Percentiles rank a stretch among this genome's conserved stretches.
Evolutionary conservation across 2,329 filamentous ascomycete species (phyloP).

Genomic region (Aspergillus spinulosporus): DNA sequence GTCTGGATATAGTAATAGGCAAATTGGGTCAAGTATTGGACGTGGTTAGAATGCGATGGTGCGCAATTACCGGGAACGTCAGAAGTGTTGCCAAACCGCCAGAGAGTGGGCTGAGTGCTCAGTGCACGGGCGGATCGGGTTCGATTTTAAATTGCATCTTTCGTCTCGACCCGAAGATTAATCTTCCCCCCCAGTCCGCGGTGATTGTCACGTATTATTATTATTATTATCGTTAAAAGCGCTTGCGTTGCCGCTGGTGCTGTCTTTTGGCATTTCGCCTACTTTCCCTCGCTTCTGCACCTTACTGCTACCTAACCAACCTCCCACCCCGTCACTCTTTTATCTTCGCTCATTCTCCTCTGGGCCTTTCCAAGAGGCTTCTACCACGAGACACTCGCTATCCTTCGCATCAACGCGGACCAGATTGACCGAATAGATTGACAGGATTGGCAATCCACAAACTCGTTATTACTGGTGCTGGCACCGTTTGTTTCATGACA

Average conservation of each 20-base stretch:
- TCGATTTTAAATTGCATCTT: constrained; percentile 9
- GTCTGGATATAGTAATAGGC: no score
- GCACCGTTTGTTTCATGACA: constrained; percentile 3
- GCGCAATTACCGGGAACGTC: constrained; percentile 4
- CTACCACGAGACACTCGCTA: background rate
- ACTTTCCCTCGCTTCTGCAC: constrained; percentile 5
- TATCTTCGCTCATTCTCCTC: background rate
- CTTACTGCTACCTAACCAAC: background rate
- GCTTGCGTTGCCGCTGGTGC: constrained; percentile 4
- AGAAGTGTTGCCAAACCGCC: background rate
- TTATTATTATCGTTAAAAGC: constrained; percentile 9
- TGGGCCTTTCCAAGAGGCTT: background rate
- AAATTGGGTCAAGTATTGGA: background rate
- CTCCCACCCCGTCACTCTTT: background rate
- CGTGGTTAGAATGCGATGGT: background rate
- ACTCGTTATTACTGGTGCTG: background rate
- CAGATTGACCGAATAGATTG: background rate
- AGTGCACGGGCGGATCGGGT: constrained; percentile 9
- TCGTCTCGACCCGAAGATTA: background rate
- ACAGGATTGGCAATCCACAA: background rate
- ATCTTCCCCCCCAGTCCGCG: background rate
- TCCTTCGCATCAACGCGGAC: background rate
- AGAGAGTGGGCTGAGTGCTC: background rate
- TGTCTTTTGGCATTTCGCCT: background rate
- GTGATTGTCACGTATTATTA: background rate